phyloP scores from a whole-genome alignment of 2,329 filamentous ascomycete species.

The Teratosphaeria epicoccoides region DNA sequence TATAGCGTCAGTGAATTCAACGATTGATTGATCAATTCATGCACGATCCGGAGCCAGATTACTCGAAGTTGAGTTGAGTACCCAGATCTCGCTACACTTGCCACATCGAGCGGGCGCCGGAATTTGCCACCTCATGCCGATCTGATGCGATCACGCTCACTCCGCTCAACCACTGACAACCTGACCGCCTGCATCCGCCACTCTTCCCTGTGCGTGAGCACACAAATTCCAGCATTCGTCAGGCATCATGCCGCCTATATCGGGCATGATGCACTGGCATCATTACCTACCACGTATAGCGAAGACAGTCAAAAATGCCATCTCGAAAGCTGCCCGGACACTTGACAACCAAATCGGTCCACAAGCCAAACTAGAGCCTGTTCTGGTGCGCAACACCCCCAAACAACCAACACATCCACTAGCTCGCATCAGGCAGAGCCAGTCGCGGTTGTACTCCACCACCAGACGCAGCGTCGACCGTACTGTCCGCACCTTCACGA shows the following conservation, averaged over 20 bases:
- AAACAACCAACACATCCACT: constrained; percentile 51
- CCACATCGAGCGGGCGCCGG: too few species aligned
- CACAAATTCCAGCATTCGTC: neutral
- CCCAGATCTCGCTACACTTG: too few species aligned
- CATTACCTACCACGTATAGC: constrained; percentile 25
- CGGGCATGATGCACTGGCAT: constrained; percentile 27
- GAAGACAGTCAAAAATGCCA: constrained; percentile 20
- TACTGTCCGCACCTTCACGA: constrained; percentile 42
- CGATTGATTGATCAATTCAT: too few species aligned
- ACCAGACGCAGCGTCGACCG: constrained; percentile 33
- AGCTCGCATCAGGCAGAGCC: constrained; percentile 53
- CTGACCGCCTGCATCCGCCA: neutral
- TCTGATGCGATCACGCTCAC: neutral
- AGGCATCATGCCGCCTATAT: constrained; percentile 27
- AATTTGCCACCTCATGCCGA: neutral
- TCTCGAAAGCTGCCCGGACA: constrained; percentile 17
- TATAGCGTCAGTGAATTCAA: too few species aligned
- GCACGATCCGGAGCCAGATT: too few species aligned
- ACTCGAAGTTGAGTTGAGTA: too few species aligned
- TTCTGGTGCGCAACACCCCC: constrained; percentile 46
- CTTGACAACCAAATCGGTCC: constrained; percentile 23
- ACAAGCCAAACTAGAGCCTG: constrained; percentile 41
- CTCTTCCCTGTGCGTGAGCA: neutral
- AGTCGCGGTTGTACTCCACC: constrained; percentile 54
- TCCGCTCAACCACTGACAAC: neutral